Evolutionary conservation across 768 basidiomycete genomes (phyloP).

Genomic region (Lactarius hatsudake): DNA sequence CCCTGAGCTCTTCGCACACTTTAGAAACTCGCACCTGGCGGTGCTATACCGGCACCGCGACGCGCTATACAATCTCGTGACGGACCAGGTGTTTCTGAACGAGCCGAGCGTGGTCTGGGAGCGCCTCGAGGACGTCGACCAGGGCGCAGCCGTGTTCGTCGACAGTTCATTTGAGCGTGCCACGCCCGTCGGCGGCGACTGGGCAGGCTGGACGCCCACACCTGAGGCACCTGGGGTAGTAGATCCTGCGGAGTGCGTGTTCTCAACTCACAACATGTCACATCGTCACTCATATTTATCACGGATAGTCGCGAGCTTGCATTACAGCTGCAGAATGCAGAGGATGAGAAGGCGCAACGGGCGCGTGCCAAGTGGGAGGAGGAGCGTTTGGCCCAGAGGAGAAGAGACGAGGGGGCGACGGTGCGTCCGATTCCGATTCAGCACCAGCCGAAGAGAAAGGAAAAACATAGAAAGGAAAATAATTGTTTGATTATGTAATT

Average conservation of each 20-base stretch:
- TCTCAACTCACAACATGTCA: background rate
- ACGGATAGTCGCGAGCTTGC: constrained; percentile 61
- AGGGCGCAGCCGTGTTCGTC: constrained; percentile 71
- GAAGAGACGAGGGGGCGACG: constrained; percentile 16
- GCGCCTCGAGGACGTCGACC: constrained; percentile 84
- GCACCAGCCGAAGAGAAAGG: constrained; percentile 14
- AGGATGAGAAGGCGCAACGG: constrained; percentile 50
- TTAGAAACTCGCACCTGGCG: constrained; percentile 86
- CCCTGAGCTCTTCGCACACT: constrained; percentile 68
- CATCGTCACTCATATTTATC: background rate
- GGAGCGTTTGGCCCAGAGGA: constrained; percentile 36
- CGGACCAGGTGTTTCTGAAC: constrained; percentile 75
- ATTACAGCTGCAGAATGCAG: constrained; percentile 74
- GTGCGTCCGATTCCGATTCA: background rate
- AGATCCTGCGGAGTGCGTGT: constrained; percentile 62
- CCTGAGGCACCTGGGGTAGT: constrained; percentile 41
- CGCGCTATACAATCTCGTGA: constrained; percentile 77
- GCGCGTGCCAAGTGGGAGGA: constrained; percentile 37
- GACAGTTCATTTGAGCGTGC: constrained; percentile 65
- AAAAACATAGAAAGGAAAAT: constrained; percentile 1
- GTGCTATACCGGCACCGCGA: constrained; percentile 67
- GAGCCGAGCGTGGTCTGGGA: constrained; percentile 90
- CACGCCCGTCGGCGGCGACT: constrained; percentile 76
- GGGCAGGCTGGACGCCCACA: constrained; percentile 68
- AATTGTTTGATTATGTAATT: constrained; percentile 25